phyloP scores from a whole-genome alignment of 306 rosid genomes.

The Prunus mira region DNA sequence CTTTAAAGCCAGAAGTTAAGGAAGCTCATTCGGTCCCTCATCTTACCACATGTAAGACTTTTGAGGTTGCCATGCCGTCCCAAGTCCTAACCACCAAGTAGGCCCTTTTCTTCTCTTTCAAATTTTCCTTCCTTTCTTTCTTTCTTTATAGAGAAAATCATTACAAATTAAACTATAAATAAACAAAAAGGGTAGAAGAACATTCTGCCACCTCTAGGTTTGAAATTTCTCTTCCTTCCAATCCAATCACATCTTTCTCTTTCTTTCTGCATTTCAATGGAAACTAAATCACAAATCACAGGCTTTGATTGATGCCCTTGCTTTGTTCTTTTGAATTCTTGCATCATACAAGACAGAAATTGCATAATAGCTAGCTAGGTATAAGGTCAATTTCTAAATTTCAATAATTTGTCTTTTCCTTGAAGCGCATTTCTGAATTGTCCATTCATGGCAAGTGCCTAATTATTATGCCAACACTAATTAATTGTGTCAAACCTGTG shows the following conservation, averaged over 20 bases:
- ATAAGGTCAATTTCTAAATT: no score
- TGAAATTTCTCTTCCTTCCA: neutral
- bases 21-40: neutral
- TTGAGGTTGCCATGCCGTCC: slow-evolving; percentile 24
- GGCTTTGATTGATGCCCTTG: neutral
- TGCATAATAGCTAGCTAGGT: no score
- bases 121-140: neutral
- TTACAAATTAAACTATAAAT: neutral
- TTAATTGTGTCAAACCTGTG: no score
- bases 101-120: slow-evolving; percentile 28
- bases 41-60: slow-evolving; percentile 15
- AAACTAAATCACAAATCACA: neutral
- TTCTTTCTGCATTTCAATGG: neutral
- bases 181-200: slow-evolving; percentile 19
- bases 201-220: slow-evolving; percentile 21
- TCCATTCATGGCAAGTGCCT: no score
- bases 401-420: no score
- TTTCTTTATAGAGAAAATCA: neutral
- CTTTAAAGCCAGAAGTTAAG: neutral
- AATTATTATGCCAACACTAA: no score
- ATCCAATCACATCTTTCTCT: neutral
- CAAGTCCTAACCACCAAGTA: slow-evolving; percentile 42
- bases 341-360: no score
- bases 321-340: no score
- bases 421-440: no score